Base-by-base conservation (phyloP, 441 rosid species). In the Adansonia gregorii region DNA sequence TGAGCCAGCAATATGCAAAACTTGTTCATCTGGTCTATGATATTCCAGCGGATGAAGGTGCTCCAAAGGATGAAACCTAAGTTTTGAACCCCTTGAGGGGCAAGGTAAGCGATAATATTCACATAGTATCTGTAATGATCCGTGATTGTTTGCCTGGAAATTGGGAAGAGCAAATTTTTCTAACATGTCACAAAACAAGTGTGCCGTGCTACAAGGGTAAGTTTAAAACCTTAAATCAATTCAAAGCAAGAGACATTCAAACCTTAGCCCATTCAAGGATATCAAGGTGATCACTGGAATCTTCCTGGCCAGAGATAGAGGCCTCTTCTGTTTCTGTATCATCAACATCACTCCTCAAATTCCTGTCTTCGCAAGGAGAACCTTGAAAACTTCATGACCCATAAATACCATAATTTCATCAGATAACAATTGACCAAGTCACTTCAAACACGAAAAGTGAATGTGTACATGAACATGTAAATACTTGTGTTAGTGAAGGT, bases 191-290 rank as follows among this genome's bases (percentile, higher is more conserved):
- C 0, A 15, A 48, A 24, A 60, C 66, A 49, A 8, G 73, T 2
- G 12, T 46, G 54, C 4, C 55, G 46, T 69, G 39, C 59, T 22
- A 49, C 14, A 69, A 24, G 41, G 73, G 27, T 12, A 51, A 79
- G 46, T 41, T 63, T 55, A 24, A 35, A 64, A 39, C 73, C 75
- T 58, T 22, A 68, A 48, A 48, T 68, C 11, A 68, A 24, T 20
- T 48, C 54, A 69, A 69, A 69, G 43, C 19, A 69, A 12, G 58
- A 69, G n/a, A 24, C 12, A 76, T 67, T 73, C 80, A 83, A 78
- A 95, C 99, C 99, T 94, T 92, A 73, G 97, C 95, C 99, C 94
- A 91, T 85, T 89, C 94, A 84, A 92, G 97, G 77, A 95, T 89
- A 85, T 91, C 94, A 81, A 77, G 82, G 76, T 82, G 89, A 83